These are phyloP conservation scores for Phytophthora macrochlamydospora DNA, from an alignment of 352 stramenopile species.

Conservation along the genomic window DNA sequence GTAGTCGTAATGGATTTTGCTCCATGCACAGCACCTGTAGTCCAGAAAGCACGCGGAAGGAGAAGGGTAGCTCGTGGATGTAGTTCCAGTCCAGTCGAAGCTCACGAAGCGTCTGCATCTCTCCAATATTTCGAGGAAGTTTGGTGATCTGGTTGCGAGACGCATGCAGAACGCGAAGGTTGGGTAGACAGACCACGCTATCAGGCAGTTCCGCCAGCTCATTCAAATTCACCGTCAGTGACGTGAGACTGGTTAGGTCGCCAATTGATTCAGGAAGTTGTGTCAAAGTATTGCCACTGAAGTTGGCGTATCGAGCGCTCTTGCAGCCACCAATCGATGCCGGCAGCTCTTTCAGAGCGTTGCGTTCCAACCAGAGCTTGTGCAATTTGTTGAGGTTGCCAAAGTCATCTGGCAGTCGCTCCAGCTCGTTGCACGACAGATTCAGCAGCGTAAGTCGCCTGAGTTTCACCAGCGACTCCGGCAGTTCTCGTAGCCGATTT, in stretches of 20 bases:
- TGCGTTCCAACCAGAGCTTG: constrained; percentile 61
- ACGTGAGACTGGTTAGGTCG: constrained; percentile 45
- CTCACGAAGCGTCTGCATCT: constrained; percentile 49
- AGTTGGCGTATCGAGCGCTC: constrained; percentile 40
- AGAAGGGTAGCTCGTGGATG: constrained; percentile 68
- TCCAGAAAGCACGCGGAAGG: constrained; percentile 40
- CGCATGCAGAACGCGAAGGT: constrained; percentile 45
- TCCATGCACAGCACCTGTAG: constrained; percentile 59
- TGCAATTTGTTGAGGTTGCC: constrained; percentile 38
- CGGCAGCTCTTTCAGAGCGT: constrained; percentile 48
- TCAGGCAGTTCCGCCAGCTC: constrained; percentile 51
- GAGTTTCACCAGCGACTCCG: constrained; percentile 53
- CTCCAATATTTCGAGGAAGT: constrained; percentile 56
- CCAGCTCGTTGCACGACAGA: constrained; percentile 56
- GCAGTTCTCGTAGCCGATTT: constrained; percentile 52
- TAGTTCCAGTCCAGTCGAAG: constrained; percentile 69
- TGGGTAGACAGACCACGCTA: constrained; percentile 32
- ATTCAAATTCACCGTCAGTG: constrained; percentile 63
- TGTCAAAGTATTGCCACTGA: constrained; percentile 48
- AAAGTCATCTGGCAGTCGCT: constrained; percentile 50
- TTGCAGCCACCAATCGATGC: constrained; percentile 44
- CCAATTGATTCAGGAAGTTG: constrained; percentile 45
- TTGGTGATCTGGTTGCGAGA: constrained; percentile 51
- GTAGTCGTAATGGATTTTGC: constrained; percentile 59
- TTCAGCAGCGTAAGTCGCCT: constrained; percentile 42